Conservation (phyloP, 2,329 filamentous ascomycete genomes). For the Colletotrichum salicis region DNA sequence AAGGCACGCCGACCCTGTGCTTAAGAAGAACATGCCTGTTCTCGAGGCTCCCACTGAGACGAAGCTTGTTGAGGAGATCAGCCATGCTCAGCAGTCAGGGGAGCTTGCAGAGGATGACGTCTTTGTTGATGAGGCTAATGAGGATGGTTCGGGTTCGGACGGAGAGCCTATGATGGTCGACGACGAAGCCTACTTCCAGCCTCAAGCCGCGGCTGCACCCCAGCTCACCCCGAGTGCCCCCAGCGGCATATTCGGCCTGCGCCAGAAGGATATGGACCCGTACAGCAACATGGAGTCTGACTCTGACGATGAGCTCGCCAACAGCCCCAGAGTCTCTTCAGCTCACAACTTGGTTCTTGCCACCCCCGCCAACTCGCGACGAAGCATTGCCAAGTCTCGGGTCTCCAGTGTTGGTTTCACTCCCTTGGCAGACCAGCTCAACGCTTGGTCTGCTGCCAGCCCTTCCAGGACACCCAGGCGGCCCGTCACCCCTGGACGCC, state of each 20-base stretch:
- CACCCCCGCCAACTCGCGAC: slow-evolving; percentile 49
- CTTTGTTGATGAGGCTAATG: slow-evolving; percentile 5
- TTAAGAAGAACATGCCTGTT: slow-evolving; percentile 46
- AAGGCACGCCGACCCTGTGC: slow-evolving; percentile 52
- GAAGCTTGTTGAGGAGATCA: not conserved
- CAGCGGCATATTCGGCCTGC: slow-evolving; percentile 53
- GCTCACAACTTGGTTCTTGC: slow-evolving; percentile 45
- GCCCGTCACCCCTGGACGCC: not conserved
- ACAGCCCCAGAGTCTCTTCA: slow-evolving; percentile 39
- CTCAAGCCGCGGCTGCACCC: slow-evolving; percentile 38
- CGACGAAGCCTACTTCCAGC: slow-evolving; percentile 42
- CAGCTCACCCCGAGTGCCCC: slow-evolving; percentile 43
- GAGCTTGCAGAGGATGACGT: slow-evolving; percentile 29
- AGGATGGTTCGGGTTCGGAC: slow-evolving; percentile 5
- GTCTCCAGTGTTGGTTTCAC: slow-evolving; percentile 66
- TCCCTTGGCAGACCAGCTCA: slow-evolving; percentile 70
- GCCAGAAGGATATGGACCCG: slow-evolving; percentile 58
- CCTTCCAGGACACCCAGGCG: slow-evolving; percentile 53
- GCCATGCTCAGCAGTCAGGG: slow-evolving; percentile 6
- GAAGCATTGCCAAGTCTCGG: slow-evolving; percentile 41
- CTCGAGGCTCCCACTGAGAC: slow-evolving; percentile 31
- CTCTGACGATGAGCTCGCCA: slow-evolving; percentile 63
- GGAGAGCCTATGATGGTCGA: slow-evolving; percentile 38
- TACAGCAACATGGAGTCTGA: slow-evolving; percentile 60
- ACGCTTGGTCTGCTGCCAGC: slow-evolving; percentile 71